Evolutionary conservation across 2,329 filamentous ascomycete species (phyloP), one percentile per base, ranked within the genome.

Genomic region (Microcyclospora tardicrescens): DNA sequence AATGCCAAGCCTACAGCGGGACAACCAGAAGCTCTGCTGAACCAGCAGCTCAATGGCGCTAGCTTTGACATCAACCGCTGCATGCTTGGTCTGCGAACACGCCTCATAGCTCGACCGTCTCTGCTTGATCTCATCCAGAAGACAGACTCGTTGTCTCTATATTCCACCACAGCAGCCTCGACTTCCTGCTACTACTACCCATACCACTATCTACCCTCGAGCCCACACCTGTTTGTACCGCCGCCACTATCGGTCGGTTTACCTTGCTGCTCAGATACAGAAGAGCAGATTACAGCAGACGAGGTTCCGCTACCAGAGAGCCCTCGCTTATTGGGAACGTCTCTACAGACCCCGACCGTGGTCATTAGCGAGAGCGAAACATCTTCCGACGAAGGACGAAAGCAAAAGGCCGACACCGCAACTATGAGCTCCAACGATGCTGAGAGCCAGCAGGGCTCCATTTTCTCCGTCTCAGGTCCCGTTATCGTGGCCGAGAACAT

Each of bases 401-500:
- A 34, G 35, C 19, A 44, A 39, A 3, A 37, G 35, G 35, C 39
- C 32, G 30, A 43, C 38, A 44, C 43, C 51, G 49, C 46, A 44
- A 58, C 49, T 34, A 63, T 64, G 61, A 50, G 54, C 42, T 57
- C 59, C 41, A 43, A 51, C 34, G 63, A 64, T 47, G 66, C 63
- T 38, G 72, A 77, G 55, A 65, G 68, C 39, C 65, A 74, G 51
- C 65, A 72, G 69, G 79, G 73, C 69, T 65, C 68, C 45, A 74
- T 84, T 65, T 84, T 78, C 67, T 84, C 79, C 46, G 69, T 84
- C 53, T 83, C 79, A 38, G 73, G 84, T 52, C 91, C 91, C 59
- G 91, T 98, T 71, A 81, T 98, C 56, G 76, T 98, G 54, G 91
- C 89, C 61, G 89, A 96, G 71, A 80, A 95, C 66, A 94, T 98